Base-by-base conservation (phyloP, 2,329 filamentous ascomycete genomes). In the Alternaria alternata region DNA sequence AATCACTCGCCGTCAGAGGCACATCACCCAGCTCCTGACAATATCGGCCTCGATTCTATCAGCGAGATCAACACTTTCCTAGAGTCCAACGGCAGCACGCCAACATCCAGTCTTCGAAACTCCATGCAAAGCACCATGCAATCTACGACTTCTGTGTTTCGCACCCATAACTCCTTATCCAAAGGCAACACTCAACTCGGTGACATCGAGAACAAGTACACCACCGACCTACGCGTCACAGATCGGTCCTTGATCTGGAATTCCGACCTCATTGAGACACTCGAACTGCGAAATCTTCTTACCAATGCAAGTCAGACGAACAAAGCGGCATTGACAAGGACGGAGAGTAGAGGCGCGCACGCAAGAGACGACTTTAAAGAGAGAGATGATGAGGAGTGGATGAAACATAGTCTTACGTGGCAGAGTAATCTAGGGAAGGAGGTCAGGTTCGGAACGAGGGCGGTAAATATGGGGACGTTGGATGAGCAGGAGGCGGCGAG, bases 231-330 rank as follows among this genome's bases (percentile, higher is more conserved):
- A 3, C 66, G 65, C 0, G 66, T 84, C 3, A 78, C 73, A 3
- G 82, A 84, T 59, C 75, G 76, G 53, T 79, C 74, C 18, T 67
- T 84, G 61, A 81, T 84, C n/a, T 84, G 82, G 82, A 84, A 84
- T 60, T 77, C 73, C 1, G 82, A 84, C 59, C 67, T 84, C 3
- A 72, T 84, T 2, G 82, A 84, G 67, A 82, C 82, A 9, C 71
- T 84, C 1, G 82, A 84, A 65, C 66, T 81, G 63, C 67, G 81
- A 28, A 84, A 84, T 69, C 55, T 84, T 4, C 66, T 84, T 11
- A 82, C 81, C 2, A 82, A 81, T 63, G 82, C 82, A 2, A 70
- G 72, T 26, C 82, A 84, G 68, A 84, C 81, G 26, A 81, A 80
- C n/a, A 79, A 78, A 57, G 75, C 76, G 16, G 82, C 81, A 22